Base-by-base conservation (phyloP, 345 rosid genomes). In the Crucihimalaya himalaica region DNA sequence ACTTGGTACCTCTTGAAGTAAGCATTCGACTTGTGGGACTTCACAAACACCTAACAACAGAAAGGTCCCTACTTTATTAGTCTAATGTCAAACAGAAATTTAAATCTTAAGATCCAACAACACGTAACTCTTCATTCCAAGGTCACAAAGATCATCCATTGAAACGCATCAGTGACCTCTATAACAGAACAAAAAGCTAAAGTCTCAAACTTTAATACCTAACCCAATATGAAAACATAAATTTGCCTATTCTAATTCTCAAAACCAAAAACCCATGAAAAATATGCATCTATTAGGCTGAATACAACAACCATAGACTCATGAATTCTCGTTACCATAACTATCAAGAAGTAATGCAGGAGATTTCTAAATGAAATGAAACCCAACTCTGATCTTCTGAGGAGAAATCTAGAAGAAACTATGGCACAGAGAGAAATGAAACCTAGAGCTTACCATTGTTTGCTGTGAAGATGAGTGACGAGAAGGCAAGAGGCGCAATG, bases 1-100 rank as follows among this genome's bases (percentile, higher is more conserved):
- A 71, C 75, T 71, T 71, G 75, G n/a, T 61, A 71, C 18, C 75
- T 71, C 75, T 71, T 71, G 51, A 27, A 71, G 61, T 71, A 71
- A 9, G 75, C 61, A 64, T 71, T 64, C 29, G 66, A 51, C 68
- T 71, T 62, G 14, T 51, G 12, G 5, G 75, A 14, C 57, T 71
- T 71, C 34, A 71, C 75, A 8, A 50, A 71, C 61, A 71, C 75
- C 75, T 71, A 61, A 50, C 66, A 42, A 8, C 34, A 25, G 3
- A 59, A 59, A 61, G 46, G 16, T 5, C 46, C 16, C 46, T 4
- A 40, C 14, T 40, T 40, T 40, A 40, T 37, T 10, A 37, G 40
- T 37, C 1, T 10, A 37, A 37, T 3, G 10, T 37, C 16, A 58
- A 11, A 12, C 9, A 58, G 1, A n/a, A n/a, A 8, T 5, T 3